Conservation (phyloP, 2,329 filamentous ascomycete species). For the Ophiocordyceps sinensis region DNA sequence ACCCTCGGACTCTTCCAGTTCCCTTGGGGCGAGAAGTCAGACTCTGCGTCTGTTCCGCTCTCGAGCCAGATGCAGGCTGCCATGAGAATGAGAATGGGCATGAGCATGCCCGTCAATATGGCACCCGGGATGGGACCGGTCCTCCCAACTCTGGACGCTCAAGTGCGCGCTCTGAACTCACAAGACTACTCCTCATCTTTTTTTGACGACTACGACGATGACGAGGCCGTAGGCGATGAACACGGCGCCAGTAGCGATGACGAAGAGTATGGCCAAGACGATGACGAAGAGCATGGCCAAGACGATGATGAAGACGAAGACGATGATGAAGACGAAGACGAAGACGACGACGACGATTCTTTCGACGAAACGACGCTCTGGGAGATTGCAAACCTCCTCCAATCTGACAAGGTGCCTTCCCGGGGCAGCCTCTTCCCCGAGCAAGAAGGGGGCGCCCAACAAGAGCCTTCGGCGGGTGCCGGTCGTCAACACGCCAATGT, state of each 20-base stretch:
- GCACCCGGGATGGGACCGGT: conserved; percentile 6
- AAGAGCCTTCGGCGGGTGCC: background rate
- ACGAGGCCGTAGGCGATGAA: conserved; percentile 19
- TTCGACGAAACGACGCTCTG: conserved; percentile 49
- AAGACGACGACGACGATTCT: conserved; percentile 27
- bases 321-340: conserved; percentile 21
- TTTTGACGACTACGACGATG: conserved; percentile 46
- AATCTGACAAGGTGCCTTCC: conserved; percentile 35
- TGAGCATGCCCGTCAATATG: conserved; percentile 33
- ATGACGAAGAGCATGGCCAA: too few relatives aligned
- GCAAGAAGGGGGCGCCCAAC: conserved; percentile 5
- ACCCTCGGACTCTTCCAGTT: conserved; percentile 53
- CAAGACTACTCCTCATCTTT: conserved; percentile 35
- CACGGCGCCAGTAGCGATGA: conserved; percentile 17
- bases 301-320: conserved; percentile 13
- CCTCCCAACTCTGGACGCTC: conserved; percentile 1
- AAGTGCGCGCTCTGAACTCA: conserved; percentile 2
- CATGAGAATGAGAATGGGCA: conserved; percentile 22
- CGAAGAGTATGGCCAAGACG: conserved; percentile 4
- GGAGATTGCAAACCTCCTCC: conserved; percentile 48
- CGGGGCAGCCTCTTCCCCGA: conserved; percentile 34
- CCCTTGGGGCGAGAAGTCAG: conserved; percentile 50
- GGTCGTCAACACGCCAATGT: background rate
- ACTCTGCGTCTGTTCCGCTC: conserved; percentile 30
- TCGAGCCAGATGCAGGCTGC: conserved; percentile 6